Evolutionary conservation across 2,329 filamentous ascomycete genomes (phyloP).

Genomic region (Cadophora gregata): DNA sequence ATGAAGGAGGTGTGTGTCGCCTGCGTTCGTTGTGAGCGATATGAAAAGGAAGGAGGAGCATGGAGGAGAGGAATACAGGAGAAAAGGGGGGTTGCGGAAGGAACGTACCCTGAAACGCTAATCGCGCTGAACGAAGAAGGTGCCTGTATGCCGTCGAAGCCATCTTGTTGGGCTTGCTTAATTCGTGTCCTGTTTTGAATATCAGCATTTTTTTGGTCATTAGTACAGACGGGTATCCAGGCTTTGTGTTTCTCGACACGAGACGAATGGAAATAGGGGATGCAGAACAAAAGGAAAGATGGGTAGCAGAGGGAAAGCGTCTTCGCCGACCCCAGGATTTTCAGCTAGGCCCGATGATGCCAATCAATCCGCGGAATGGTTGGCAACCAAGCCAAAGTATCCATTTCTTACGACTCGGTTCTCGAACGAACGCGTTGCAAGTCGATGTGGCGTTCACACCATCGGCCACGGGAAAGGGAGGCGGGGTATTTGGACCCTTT

Average conservation of each 20-base stretch:
- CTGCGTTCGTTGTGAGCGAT: slow-evolving; percentile 51
- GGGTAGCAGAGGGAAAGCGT: not conserved
- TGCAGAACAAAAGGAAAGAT: not conserved
- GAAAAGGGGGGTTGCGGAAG: slow-evolving; percentile 18
- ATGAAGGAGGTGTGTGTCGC: slow-evolving; percentile 70
- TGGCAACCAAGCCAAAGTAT: not conserved
- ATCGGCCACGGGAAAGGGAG: not conserved
- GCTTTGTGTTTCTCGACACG: not conserved
- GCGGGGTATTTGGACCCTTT: not conserved
- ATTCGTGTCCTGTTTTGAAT: slow-evolving; percentile 23
- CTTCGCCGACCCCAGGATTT: not conserved
- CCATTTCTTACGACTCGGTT: not conserved
- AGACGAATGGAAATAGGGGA: not conserved
- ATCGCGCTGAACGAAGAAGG: slow-evolving; percentile 77
- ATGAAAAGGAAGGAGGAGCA: not conserved
- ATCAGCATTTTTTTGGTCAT: not conserved
- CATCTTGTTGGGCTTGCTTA: slow-evolving; percentile 49
- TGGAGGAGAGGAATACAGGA: not conserved
- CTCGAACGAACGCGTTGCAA: not conserved
- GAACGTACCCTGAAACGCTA: slow-evolving; percentile 79
- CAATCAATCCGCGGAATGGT: not conserved
- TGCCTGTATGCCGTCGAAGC: slow-evolving; percentile 80
- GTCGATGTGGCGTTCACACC: not conserved
- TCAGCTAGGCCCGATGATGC: too few relatives aligned
- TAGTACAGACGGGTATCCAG: not conserved